Evolutionary conservation across 2,329 filamentous ascomycete species (phyloP), one percentile per base, ranked within the genome.

Genomic region (Kalmusia sp.): DNA sequence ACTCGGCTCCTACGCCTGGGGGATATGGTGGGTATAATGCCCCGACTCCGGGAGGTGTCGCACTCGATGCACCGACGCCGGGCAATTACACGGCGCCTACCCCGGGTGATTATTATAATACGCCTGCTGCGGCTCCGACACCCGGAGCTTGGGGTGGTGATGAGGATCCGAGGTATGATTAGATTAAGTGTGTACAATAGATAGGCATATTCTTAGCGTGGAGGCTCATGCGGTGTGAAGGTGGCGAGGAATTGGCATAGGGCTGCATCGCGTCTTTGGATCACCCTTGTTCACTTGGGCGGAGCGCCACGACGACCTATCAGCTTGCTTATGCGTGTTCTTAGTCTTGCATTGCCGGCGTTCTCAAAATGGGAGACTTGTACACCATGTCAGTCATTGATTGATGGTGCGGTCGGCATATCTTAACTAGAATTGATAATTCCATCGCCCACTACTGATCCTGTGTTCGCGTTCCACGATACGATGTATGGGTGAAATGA

Each of bases 51-150:
- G 71, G 68, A 15, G 71, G 63, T 4, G 63, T 64, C 14, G 68
- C 71, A 2, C 69, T 74, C 62, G 73, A 75, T 55, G 73, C 73
- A 11, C 73, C 73, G 0, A 76, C 73, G 3, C 73, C 73, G 2
- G 73, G 72, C 17, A 71, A 70, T 35, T 80, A 75, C 59, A 65
- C 64, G 33, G 73, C 74, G 15, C 70, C 73, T 9, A 76, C 73
- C 3, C 73, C 74, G 6, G 71, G 69, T 12, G 70, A 71, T 47
- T 59, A 62, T 54, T 55, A 62, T 37, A 57, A 61, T 19, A 78
- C 76, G 27, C 70, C 70, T 27, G 68, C 70, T 34, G 70, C 70
- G 27, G 87, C 86, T 19, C 84, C 86, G 1, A 89, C 86, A n/a
- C 86, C 86, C 4, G 79, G 79, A 8, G 77, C 76, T 12, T 81